Percentiles rank a stretch among this genome's conserved stretches.
Evolutionary conservation across 2,329 filamentous ascomycete species (phyloP).

Genomic region (Nigrospora osmanthi): DNA sequence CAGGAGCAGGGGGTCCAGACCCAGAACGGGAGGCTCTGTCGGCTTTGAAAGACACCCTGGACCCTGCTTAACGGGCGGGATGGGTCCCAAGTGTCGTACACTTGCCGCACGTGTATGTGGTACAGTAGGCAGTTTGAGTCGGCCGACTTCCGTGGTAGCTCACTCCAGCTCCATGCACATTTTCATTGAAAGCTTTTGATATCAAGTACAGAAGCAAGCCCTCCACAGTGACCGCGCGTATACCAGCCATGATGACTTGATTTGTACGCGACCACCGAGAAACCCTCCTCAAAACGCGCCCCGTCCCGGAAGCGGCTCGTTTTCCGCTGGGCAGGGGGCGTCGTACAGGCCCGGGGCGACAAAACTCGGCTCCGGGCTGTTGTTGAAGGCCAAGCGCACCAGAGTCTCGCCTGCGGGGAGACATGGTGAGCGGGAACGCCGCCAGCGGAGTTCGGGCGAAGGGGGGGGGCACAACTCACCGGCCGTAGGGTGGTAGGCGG

Average conservation of each 20-base stretch:
- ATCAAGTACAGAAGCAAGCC: no score
- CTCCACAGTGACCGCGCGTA: no score
- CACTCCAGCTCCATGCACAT: no score
- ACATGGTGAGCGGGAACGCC: neutral
- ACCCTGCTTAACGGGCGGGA: no score
- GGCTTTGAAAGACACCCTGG: neutral
- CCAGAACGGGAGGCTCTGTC: slow-evolving; percentile 3
- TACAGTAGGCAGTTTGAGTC: no score
- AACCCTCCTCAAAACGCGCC: neutral
- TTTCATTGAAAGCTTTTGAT: no score
- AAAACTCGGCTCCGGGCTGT: neutral
- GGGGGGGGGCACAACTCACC: neutral
- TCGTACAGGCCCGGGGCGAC: neutral
- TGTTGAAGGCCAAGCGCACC: neutral
- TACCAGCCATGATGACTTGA: no score
- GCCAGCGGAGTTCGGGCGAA: neutral
- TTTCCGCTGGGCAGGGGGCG: neutral
- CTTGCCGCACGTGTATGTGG: no score
- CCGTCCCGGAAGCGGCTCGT: neutral
- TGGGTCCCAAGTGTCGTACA: no score
- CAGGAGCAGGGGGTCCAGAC: slow-evolving; percentile 1
- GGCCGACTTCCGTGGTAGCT: no score
- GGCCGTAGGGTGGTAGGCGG: neutral
- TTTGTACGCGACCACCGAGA: no score
- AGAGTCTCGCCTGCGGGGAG: neutral